Evolutionary conservation across 768 basidiomycete species (phyloP).

Genomic region (Boletus eberwhitei): DNA sequence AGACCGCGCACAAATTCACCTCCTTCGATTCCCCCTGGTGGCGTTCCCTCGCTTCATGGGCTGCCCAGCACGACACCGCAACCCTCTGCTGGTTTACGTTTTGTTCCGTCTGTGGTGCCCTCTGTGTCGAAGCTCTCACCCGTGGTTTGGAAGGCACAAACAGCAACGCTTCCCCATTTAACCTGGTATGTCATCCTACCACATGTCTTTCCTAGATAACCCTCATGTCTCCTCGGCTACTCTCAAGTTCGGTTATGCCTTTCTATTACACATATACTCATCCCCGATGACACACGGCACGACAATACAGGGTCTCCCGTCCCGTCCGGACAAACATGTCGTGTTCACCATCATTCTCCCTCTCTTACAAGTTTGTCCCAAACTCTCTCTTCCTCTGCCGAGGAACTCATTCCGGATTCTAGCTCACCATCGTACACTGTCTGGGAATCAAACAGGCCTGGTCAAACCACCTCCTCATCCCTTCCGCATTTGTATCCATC

Average conservation of each 20-base stretch:
- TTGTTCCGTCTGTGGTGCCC: conserved; percentile 59
- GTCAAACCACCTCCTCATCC: conserved; percentile 66
- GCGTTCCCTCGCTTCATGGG: conserved; percentile 43
- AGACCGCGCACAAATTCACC: conserved; percentile 47
- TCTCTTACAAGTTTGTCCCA: conserved; percentile 56
- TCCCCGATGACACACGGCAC: conserved; percentile 54
- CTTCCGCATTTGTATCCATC: conserved; percentile 60
- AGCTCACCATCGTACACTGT: conserved; percentile 64
- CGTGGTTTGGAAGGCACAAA: conserved; percentile 65
- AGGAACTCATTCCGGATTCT: conserved; percentile 1
- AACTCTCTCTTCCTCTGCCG: not conserved
- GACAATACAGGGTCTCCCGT: conserved; percentile 43
- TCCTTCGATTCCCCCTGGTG: conserved; percentile 30
- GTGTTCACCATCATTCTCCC: conserved; percentile 72
- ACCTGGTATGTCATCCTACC: conserved; percentile 50
- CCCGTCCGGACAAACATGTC: conserved; percentile 70
- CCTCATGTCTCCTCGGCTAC: not conserved
- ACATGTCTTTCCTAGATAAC: not conserved
- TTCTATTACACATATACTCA: conserved; percentile 71
- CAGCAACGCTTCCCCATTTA: conserved; percentile 61
- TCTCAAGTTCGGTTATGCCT: conserved; percentile 69
- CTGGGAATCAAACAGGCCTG: conserved; percentile 62
- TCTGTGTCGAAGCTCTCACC: conserved; percentile 63
- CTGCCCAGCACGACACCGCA: conserved; percentile 47
- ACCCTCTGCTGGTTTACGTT: conserved; percentile 76